A percentile compares a stretch with the other conserved stretches of the same genome.
Evolutionary conservation across 2,329 filamentous ascomycete species (phyloP).

Genomic region (Colletotrichum lindemuthianum): DNA sequence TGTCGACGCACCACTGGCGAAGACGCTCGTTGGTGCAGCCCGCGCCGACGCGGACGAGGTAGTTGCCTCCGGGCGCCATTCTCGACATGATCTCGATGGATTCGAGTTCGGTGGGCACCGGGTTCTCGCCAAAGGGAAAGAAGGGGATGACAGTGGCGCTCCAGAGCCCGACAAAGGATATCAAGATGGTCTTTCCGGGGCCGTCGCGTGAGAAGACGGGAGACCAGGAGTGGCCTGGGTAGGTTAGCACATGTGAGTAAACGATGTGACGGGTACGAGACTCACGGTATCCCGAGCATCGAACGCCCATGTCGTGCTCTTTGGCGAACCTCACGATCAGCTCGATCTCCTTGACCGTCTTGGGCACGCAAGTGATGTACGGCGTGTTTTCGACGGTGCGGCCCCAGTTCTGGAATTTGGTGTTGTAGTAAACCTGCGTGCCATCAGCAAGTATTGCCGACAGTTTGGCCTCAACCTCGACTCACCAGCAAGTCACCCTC

Average conservation of each 20-base stretch:
- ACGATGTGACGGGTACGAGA: neutral
- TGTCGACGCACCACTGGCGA: conserved; percentile 53
- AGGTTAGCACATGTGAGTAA: neutral
- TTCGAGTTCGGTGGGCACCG: conserved; percentile 48
- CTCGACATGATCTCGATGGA: conserved; percentile 48
- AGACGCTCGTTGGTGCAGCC: conserved; percentile 58
- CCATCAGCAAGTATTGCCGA: too few species aligned
- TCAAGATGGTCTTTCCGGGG: conserved; percentile 46
- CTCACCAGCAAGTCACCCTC: neutral
- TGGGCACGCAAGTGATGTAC: conserved; percentile 52
- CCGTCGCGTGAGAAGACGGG: conserved; percentile 51
- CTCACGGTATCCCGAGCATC: conserved; percentile 52
- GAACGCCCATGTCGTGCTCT: conserved; percentile 47
- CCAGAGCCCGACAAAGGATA: conserved; percentile 53
- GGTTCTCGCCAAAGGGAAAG: conserved; percentile 37
- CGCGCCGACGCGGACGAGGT: conserved; percentile 53
- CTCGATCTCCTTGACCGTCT: conserved; percentile 51
- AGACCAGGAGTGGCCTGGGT: conserved; percentile 51
- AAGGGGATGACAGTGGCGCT: conserved; percentile 47
- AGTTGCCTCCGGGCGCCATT: conserved; percentile 41
- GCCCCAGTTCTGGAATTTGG: conserved; percentile 54
- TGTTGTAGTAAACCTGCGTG: conserved; percentile 43
- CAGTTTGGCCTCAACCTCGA: too few species aligned
- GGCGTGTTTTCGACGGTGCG: conserved; percentile 50
- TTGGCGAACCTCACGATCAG: conserved; percentile 52